phyloP scores from a whole-genome alignment of 75 land plant species.

The Picea glauca region DNA sequence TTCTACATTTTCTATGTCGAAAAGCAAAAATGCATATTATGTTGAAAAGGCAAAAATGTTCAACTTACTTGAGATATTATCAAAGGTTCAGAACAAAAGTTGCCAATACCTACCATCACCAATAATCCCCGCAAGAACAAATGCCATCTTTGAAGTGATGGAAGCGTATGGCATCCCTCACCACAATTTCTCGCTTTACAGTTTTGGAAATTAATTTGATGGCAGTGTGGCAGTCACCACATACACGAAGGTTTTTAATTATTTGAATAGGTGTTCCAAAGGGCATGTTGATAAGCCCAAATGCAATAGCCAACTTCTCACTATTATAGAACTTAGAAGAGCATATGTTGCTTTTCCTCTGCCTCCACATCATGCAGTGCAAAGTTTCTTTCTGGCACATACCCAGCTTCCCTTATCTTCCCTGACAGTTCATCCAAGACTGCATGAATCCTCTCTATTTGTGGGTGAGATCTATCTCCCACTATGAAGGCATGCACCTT shows the following conservation, averaged over 20 bases:
- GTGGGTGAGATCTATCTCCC: slow-evolving; percentile 39
- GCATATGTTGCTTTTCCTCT: slow-evolving; percentile 52
- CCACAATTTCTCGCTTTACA: slow-evolving; percentile 38
- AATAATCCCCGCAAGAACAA: slow-evolving; percentile 62
- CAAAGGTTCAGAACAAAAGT: neutral
- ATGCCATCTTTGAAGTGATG: slow-evolving; percentile 59
- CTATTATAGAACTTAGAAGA: slow-evolving; percentile 40
- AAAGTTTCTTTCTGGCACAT: slow-evolving; percentile 57
- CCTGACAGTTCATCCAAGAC: slow-evolving; percentile 30
- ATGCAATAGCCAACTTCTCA: slow-evolving; percentile 57
- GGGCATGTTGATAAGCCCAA: slow-evolving; percentile 43
- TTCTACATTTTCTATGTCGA: too few species aligned
- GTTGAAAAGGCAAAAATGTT: neutral
- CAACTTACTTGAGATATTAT: neutral
- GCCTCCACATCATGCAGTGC: slow-evolving; percentile 52
- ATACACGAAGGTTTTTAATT: slow-evolving; percentile 53
- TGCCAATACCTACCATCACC: slow-evolving; percentile 25
- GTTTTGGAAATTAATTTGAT: slow-evolving; percentile 40
- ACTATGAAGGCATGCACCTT: slow-evolving; percentile 46
- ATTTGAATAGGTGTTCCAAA: slow-evolving; percentile 45
- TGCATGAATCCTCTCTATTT: slow-evolving; percentile 36
- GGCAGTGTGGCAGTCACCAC: slow-evolving; percentile 56
- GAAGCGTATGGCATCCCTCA: slow-evolving; percentile 51
- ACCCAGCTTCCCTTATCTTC: slow-evolving; percentile 54
- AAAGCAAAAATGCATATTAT: too few species aligned